Base-by-base conservation (phyloP, 345 rosid genomes). In the Euphorbia tirucalli region DNA sequence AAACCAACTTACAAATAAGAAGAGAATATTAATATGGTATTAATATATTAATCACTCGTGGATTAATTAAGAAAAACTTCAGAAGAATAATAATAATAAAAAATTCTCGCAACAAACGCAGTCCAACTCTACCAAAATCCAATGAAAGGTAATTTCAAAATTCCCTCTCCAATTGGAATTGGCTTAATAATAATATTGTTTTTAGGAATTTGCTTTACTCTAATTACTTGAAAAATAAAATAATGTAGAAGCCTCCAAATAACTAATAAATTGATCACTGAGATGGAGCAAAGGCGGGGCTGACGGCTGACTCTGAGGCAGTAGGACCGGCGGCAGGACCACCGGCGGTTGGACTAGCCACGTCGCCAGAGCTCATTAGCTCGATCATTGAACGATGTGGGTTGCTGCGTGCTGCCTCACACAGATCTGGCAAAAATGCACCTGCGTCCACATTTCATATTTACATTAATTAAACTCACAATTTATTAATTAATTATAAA, bases 341-440 rank as follows among this genome's bases (percentile, higher is more conserved):
- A 16, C 54, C 13, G 54, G 89, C 87, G n/a, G n/a, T n/a, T n/a
- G n/a, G n/a, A n/a, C n/a, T n/a, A 3, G 87, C 71, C 19, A 87
- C 83, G 0, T 63, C 87, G 3, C 96, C 91, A 0, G 91, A 85
- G 87, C 94, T 93, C 76, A 83, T 69, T 11, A 85, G 83, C 75
- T 85, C 93, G 21, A 83, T 13, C 99, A 93, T 89, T 4, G 88
- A 83, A 1, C 99, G 88, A 81, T 83, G 90, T 1, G 96, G 97
- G 72, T 88, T 86, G 73, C 58, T 66, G 15, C 90, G 81, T 13
- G 85, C 92, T 32, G 83, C 86, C 16, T 81, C 71, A 25, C 99
- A 95, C 0, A 95, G 83, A 57, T 90, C 93, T 7, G 98, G 98
- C 83, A 95, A 83, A 81, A 83, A 93, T 41, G 89, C 97, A 52